Percentiles rank a stretch among this genome's conserved stretches.
These are phyloP conservation scores for Lactarius hengduanensis DNA, from an alignment of 768 basidiomycete genomes.

Conservation along the genomic window DNA sequence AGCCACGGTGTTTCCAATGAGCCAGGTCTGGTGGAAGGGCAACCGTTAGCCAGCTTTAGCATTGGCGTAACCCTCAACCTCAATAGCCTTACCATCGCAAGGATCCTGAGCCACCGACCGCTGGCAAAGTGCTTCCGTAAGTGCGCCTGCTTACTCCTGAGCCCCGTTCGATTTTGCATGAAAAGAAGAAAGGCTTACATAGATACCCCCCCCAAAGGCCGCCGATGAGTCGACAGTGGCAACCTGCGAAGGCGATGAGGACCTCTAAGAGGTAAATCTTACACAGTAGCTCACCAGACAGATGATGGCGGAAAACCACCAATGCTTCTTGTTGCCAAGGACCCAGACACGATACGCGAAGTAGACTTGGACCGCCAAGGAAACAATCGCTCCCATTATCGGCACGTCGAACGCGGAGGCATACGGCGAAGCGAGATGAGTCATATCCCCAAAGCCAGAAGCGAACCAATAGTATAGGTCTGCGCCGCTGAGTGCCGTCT, in stretches of 20 bases:
- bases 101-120: background rate
- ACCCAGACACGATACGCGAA: slow-evolving; percentile 14
- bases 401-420: slow-evolving; percentile 26
- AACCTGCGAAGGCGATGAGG: background rate
- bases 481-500: slow-evolving; percentile 31
- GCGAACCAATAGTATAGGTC: slow-evolving; percentile 35
- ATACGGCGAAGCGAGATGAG: slow-evolving; percentile 25
- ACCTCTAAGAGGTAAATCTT: background rate
- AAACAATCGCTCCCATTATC: slow-evolving; percentile 11
- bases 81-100: background rate
- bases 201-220: background rate
- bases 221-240: background rate
- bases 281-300: slow-evolving; percentile 8
- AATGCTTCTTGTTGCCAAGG: background rate
- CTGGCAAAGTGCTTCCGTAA: background rate
- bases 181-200: background rate
- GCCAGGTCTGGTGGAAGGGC: slow-evolving; percentile 10
- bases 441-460: slow-evolving; percentile 34
- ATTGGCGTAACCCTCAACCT: background rate
- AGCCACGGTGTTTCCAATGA: background rate
- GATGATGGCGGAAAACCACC: background rate
- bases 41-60: background rate
- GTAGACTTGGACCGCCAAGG: slow-evolving; percentile 9
- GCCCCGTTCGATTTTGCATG: background rate
- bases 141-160: background rate